Evolutionary conservation across 2,329 filamentous ascomycete species (phyloP).

Genomic region (Orbilia oligospora): DNA sequence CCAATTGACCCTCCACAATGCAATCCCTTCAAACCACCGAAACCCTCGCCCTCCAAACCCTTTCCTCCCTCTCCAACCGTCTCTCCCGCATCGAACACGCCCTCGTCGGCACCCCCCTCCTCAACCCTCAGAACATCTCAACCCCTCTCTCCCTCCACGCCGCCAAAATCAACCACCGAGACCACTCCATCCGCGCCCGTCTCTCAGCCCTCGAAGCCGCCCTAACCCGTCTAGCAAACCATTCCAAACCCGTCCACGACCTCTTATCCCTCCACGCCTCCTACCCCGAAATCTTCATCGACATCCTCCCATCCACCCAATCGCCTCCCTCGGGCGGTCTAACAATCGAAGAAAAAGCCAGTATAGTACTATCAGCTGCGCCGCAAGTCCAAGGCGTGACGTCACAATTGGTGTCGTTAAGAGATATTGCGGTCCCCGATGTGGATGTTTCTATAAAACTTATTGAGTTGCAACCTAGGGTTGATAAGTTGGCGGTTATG

Average conservation of each 20-base stretch:
- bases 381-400: conserved; percentile 72
- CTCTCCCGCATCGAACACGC: conserved; percentile 74
- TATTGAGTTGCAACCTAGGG: conserved; percentile 74
- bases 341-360: conserved; percentile 70
- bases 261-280: conserved; percentile 72
- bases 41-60: conserved; percentile 69
- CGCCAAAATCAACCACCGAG: conserved; percentile 71
- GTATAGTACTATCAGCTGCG: conserved; percentile 73
- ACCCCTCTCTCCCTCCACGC: conserved; percentile 72
- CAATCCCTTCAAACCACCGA: conserved; percentile 42
- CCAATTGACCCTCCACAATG: not conserved
- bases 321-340: conserved; percentile 67
- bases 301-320: conserved; percentile 72
- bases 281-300: conserved; percentile 67
- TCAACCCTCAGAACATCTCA: conserved; percentile 68
- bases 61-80: conserved; percentile 74
- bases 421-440: conserved; percentile 74
- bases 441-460: conserved; percentile 72
- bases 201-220: conserved; percentile 62
- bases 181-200: conserved; percentile 69
- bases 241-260: conserved; percentile 67
- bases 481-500: conserved; percentile 74
- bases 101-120: conserved; percentile 70
- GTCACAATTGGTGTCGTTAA: conserved; percentile 73
- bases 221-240: conserved; percentile 62